Percentiles rank a stretch among this genome's conserved stretches.
phyloP scores from a whole-genome alignment of 345 rosid genomes.

The Gossypium raimondii region DNA sequence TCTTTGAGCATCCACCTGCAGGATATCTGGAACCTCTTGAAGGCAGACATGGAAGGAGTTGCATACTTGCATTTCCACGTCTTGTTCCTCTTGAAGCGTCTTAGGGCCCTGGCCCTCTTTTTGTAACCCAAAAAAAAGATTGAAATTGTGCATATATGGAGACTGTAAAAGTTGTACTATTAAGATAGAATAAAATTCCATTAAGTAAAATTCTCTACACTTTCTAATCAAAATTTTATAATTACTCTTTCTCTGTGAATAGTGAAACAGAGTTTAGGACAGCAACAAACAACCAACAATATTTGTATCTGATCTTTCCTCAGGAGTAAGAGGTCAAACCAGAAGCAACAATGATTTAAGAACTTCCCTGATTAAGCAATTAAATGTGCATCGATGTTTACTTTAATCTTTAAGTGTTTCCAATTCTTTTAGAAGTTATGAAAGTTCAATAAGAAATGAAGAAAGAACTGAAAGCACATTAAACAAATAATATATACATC shows the following conservation, averaged over 20 bases:
- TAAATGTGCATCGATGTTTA: background rate
- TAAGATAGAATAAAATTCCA: too few relatives aligned
- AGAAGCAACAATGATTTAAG: background rate
- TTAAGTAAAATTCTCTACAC: too few relatives aligned
- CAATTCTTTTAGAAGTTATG: background rate
- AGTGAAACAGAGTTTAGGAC: background rate
- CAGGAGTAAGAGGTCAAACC: background rate
- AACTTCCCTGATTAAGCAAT: background rate
- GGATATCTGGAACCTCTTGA: too few relatives aligned
- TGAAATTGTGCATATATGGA: too few relatives aligned
- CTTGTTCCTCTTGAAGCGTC: too few relatives aligned
- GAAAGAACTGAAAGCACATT: background rate
- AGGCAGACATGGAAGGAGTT: too few relatives aligned
- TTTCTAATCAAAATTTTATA: background rate
- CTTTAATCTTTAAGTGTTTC: background rate
- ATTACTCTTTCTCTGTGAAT: background rate
- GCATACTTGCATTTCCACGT: too few relatives aligned
- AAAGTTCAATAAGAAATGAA: background rate
- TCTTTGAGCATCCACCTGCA: too few relatives aligned
- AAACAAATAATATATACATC: background rate
- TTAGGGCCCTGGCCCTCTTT: too few relatives aligned
- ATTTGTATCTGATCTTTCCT: background rate
- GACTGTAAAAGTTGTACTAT: too few relatives aligned
- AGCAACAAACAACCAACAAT: background rate
- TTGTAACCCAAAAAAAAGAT: too few relatives aligned